phyloP scores from a whole-genome alignment of 2,329 filamentous ascomycete species.

The Neurospora crassa region DNA sequence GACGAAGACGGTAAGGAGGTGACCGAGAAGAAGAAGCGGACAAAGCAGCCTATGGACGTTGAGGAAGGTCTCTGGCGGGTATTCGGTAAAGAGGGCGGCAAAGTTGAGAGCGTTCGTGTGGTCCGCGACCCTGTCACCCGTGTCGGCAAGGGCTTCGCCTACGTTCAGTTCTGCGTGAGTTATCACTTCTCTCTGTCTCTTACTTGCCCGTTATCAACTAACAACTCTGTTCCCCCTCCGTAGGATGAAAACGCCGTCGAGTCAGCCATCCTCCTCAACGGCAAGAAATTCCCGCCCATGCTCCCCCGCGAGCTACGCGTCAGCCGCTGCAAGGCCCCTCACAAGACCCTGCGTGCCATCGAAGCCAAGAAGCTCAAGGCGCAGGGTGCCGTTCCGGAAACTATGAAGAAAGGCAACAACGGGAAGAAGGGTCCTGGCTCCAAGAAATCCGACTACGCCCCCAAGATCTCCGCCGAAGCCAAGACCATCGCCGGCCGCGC shows the following conservation, averaged over 20 bases:
- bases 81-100: constrained; percentile 63
- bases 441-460: constrained; percentile 46
- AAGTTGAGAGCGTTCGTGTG: constrained; percentile 87
- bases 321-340: constrained; percentile 68
- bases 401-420: constrained; percentile 29
- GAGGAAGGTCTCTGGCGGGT: constrained; percentile 89
- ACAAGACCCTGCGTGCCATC: constrained; percentile 46
- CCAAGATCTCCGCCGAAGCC: constrained; percentile 61
- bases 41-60: constrained; percentile 68
- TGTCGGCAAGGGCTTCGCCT: constrained; percentile 94
- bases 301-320: constrained; percentile 84
- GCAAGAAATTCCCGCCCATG: constrained; percentile 88
- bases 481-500: constrained; percentile 66
- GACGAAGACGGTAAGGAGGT: constrained; percentile 60
- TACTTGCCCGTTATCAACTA: constrained; percentile 9
- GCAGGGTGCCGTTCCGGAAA: constrained; percentile 15
- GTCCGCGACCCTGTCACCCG: constrained; percentile 82
- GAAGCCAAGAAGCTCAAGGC: constrained; percentile 37
- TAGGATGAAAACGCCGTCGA: constrained; percentile 81
- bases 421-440: constrained; percentile 24
- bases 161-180: constrained; percentile 80
- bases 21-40: constrained; percentile 50
- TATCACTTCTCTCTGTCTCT: constrained; percentile 3
- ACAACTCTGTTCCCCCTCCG: constrained; percentile 4
- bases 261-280: constrained; percentile 77